Evolutionary conservation across 2,329 filamentous ascomycete genomes (phyloP).

Genomic region (Colletotrichum lini): DNA sequence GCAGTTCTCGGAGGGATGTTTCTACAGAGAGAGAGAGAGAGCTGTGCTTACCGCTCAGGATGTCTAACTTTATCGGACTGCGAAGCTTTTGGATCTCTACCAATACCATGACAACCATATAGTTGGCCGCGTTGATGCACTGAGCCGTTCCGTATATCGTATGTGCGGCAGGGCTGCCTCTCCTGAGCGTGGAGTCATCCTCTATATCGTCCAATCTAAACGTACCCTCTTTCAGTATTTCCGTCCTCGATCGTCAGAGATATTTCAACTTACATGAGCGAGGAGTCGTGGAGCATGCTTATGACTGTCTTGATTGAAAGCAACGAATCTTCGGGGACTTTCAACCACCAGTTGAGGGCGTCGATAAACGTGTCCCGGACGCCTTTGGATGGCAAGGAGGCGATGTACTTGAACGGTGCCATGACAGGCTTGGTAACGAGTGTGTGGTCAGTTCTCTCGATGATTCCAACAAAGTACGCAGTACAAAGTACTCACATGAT

Average conservation of each 20-base stretch:
- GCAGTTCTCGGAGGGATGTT: too few relatives aligned
- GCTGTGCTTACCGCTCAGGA: constrained; percentile 39
- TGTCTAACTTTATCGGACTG: not conserved
- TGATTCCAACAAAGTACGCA: not conserved
- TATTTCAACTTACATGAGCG: constrained; percentile 3
- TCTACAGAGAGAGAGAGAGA: too few relatives aligned
- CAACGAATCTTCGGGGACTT: not conserved
- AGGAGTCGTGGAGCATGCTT: constrained; percentile 18
- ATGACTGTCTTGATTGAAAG: constrained; percentile 7
- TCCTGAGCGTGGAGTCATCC: constrained; percentile 81
- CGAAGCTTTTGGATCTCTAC: constrained; percentile 60
- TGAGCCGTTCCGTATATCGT: constrained; percentile 87
- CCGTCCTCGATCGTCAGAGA: not conserved
- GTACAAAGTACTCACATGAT: not conserved
- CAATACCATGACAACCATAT: constrained; percentile 86
- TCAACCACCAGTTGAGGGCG: constrained; percentile 16
- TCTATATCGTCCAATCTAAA: constrained; percentile 82
- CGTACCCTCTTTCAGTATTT: not conserved
- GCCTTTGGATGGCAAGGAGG: constrained; percentile 14
- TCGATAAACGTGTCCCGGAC: constrained; percentile 10
- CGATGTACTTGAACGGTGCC: constrained; percentile 13
- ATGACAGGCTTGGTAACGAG: not conserved
- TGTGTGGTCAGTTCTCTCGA: not conserved
- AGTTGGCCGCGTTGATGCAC: constrained; percentile 92
- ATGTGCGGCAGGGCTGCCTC: constrained; percentile 86